These are phyloP conservation scores for Crithidia thermophila DNA, from an alignment of 208 protist species.

Conservation along the genomic window DNA sequence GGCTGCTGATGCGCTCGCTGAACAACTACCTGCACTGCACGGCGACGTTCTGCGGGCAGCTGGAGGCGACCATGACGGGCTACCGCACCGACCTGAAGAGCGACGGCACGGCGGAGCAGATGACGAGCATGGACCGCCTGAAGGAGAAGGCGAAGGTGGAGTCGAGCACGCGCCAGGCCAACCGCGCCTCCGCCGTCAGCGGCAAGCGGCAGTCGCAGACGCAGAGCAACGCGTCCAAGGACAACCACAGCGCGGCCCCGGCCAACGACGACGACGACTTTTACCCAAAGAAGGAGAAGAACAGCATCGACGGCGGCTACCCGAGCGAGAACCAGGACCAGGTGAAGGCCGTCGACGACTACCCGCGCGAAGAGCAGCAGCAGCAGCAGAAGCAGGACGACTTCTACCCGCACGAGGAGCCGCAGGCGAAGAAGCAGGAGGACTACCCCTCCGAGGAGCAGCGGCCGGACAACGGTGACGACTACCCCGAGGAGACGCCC, in stretches of 20 bases:
- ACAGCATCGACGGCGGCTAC: not conserved
- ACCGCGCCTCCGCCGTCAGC: not conserved
- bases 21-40: conserved; percentile 62
- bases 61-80: conserved; percentile 52
- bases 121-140: conserved; percentile 34
- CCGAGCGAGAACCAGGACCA: not conserved
- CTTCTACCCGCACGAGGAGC: not conserved
- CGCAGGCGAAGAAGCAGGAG: not conserved
- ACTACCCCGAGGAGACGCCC: conserved; percentile 9
- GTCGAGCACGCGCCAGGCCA: conserved; percentile 23
- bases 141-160: conserved; percentile 34
- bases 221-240: not conserved
- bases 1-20: conserved; percentile 35
- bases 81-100: conserved; percentile 45
- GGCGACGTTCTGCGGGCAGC: conserved; percentile 44
- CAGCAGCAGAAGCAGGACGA: not conserved
- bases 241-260: not conserved
- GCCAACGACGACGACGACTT: conserved; percentile 16
- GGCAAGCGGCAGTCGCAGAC: not conserved
- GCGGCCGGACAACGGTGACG: not conserved
- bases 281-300: conserved; percentile 20
- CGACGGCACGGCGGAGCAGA: not conserved
- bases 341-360: not conserved
- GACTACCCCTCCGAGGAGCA: not conserved
- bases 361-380: not conserved